Percentiles rank a stretch among this genome's conserved stretches.
Evolutionary conservation across 2,329 filamentous ascomycete genomes (phyloP).

Genomic region (Ascochyta viciae-villosae): DNA sequence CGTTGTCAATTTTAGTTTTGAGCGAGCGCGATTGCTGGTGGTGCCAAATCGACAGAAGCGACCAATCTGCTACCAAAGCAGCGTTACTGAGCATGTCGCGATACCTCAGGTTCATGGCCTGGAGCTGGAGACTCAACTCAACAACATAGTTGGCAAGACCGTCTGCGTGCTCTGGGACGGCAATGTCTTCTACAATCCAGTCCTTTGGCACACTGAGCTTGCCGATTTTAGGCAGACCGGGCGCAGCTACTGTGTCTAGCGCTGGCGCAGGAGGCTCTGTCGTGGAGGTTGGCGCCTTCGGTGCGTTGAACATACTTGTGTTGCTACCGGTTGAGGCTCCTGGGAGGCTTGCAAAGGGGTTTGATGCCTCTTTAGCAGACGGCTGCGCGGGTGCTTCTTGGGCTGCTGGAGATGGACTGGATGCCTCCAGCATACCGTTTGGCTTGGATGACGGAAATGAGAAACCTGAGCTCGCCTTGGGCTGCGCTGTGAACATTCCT

Average conservation of each 20-base stretch:
- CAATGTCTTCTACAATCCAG: constrained; percentile 27
- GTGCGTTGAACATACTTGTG: constrained; percentile 24
- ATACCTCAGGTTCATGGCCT: constrained; percentile 38
- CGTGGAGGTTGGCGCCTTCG: constrained; percentile 21
- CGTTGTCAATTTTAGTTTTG: constrained; percentile 36
- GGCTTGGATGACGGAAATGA: constrained; percentile 24
- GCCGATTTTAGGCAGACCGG: constrained; percentile 31
- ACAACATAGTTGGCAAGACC: constrained; percentile 24
- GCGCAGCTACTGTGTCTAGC: constrained; percentile 8
- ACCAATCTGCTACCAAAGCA: constrained; percentile 40
- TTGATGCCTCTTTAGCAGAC: constrained; percentile 17
- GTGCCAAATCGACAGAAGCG: constrained; percentile 41
- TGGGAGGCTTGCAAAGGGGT: constrained; percentile 25
- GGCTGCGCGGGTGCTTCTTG: constrained; percentile 19
- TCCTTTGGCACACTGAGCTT: constrained; percentile 36
- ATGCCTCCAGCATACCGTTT: constrained; percentile 19
- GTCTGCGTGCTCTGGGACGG: constrained; percentile 18
- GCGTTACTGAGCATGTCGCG: constrained; percentile 33
- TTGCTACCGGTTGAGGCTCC: constrained; percentile 19
- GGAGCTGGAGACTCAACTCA: constrained; percentile 32
- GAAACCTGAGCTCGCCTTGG: constrained; percentile 31
- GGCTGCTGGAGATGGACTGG: constrained; percentile 20
- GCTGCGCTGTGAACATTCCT: constrained; percentile 29
- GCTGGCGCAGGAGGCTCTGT: constrained; percentile 11
- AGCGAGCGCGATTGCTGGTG: constrained; percentile 34